A percentile compares a stretch with the other conserved stretches of the same genome.
phyloP scores from a whole-genome alignment of 164 flowering plant species.

The Magnolia changhungtana region DNA sequence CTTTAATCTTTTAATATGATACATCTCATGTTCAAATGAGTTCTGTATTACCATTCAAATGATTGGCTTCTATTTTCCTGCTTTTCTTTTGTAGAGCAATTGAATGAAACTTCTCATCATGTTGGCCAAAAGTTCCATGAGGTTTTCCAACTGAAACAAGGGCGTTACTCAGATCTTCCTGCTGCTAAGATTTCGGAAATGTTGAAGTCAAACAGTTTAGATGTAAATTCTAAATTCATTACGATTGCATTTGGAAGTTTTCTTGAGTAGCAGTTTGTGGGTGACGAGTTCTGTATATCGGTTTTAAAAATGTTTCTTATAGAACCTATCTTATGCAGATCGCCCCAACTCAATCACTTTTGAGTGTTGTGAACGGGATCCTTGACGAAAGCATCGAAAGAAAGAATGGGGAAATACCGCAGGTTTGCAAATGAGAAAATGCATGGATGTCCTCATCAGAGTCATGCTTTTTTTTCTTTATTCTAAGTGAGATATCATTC shows the following conservation, averaged over 20 bases:
- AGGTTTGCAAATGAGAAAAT: slow-evolving; percentile 48
- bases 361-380: slow-evolving; percentile 51
- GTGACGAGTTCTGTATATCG: background rate
- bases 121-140: slow-evolving; percentile 41
- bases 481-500: background rate
- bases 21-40: background rate
- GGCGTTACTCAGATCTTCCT: slow-evolving; percentile 47
- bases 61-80: slow-evolving; percentile 2
- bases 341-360: slow-evolving; percentile 68
- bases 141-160: slow-evolving; percentile 40
- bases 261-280: background rate
- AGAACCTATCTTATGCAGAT: slow-evolving; percentile 40
- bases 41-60: background rate
- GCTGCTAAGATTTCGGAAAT: slow-evolving; percentile 57
- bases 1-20: background rate
- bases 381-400: slow-evolving; percentile 67
- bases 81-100: slow-evolving; percentile 26
- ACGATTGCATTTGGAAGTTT: background rate
- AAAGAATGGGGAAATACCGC: slow-evolving; percentile 70
- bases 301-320: background rate
- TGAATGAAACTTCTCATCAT: slow-evolving; percentile 31
- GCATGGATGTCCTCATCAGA: background rate
- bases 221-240: slow-evolving; percentile 39
- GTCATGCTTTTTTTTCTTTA: background rate
- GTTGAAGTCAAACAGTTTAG: slow-evolving; percentile 54